Evolutionary conservation across 352 stramenopile species (phyloP).

Genomic region (Phytopythium litorale): DNA sequence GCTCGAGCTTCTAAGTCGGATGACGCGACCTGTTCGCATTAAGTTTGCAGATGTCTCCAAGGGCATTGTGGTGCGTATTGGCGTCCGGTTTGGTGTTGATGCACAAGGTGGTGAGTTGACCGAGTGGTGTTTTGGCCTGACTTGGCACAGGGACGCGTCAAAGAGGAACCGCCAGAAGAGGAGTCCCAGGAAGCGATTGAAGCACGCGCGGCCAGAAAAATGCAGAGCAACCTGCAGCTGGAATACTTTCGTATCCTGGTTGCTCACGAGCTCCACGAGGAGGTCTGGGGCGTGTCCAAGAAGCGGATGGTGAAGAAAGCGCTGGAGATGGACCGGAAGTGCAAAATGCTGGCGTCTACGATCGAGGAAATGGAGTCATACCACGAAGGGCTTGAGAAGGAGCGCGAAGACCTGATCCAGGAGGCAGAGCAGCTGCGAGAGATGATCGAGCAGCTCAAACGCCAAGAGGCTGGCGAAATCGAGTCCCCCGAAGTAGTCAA

Average conservation of each 20-base stretch:
- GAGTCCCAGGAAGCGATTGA: constrained; percentile 75
- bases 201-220: constrained; percentile 41
- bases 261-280: constrained; percentile 65
- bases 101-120: not conserved
- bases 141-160: constrained; percentile 36
- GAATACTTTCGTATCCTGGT: constrained; percentile 80
- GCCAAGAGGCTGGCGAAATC: constrained; percentile 49
- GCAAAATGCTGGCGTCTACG: constrained; percentile 41
- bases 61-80: constrained; percentile 64
- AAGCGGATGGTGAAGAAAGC: constrained; percentile 43
- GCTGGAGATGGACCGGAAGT: constrained; percentile 54
- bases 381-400: constrained; percentile 46
- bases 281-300: constrained; percentile 68
- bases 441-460: constrained; percentile 57
- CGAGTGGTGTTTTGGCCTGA: constrained; percentile 3
- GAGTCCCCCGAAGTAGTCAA: constrained; percentile 64
- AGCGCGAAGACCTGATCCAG: constrained; percentile 49
- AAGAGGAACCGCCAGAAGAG: constrained; percentile 53
- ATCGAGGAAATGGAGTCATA: constrained; percentile 41
- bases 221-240: constrained; percentile 62
- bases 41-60: constrained; percentile 82
- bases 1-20: constrained; percentile 66
- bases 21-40: constrained; percentile 64
- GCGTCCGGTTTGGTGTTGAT: not conserved
- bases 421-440: constrained; percentile 50